Evolutionary conservation across 805 yeast species (phyloP).

Genomic region (Saccharomycopsis capsularis): DNA sequence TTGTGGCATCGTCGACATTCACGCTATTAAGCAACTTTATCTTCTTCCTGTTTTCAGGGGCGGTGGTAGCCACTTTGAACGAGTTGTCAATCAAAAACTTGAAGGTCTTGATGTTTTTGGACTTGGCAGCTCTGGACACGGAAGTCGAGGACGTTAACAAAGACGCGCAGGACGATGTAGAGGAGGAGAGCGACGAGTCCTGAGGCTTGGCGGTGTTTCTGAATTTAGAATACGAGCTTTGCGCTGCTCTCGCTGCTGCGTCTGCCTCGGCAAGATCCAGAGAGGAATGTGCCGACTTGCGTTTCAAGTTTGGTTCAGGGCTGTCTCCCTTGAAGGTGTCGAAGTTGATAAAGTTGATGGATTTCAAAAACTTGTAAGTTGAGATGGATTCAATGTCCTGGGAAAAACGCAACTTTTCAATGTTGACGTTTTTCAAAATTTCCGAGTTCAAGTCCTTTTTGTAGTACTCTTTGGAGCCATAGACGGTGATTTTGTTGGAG

Average conservation of each 20-base stretch:
- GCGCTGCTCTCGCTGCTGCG: too few relatives aligned
- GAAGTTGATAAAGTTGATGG: not conserved
- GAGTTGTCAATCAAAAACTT: not conserved
- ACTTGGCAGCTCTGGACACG: too few relatives aligned
- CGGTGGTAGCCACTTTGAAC: not conserved
- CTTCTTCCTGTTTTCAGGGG: not conserved
- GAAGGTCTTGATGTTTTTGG: not conserved
- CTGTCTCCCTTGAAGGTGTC: not conserved
- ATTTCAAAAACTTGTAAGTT: not conserved
- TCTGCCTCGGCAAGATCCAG: too few relatives aligned
- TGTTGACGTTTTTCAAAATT: not conserved
- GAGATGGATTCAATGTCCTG: not conserved
- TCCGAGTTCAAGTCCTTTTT: not conserved
- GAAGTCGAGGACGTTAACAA: not conserved
- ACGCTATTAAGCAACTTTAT: too few relatives aligned
- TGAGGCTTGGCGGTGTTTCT: not conserved
- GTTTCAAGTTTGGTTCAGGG: not conserved
- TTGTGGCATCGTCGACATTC: not conserved
- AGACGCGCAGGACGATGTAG: not conserved
- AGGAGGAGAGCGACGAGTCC: not conserved
- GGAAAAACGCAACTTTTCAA: not conserved
- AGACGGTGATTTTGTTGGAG: not conserved
- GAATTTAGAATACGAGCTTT: too few relatives aligned
- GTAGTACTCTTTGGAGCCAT: constrained; percentile 4
- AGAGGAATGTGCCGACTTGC: not conserved